These are phyloP conservation scores for Globisporangium polare DNA, from an alignment of 352 stramenopile genomes.

Conservation along the genomic window DNA sequence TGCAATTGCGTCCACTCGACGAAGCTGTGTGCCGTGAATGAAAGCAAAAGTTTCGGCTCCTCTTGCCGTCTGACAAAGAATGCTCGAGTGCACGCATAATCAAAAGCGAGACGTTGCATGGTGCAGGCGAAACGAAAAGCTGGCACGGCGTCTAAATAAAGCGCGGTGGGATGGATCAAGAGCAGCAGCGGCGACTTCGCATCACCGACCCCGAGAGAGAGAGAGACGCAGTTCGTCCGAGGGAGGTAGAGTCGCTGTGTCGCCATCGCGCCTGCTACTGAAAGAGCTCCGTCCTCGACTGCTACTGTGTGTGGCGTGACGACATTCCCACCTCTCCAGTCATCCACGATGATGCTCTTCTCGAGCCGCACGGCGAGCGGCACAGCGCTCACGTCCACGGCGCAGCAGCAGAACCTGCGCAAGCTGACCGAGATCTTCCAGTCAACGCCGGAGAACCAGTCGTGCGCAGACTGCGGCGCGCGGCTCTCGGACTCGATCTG, in stretches of 20 bases:
- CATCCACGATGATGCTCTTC: slow-evolving; percentile 37
- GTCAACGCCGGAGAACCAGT: slow-evolving; percentile 52
- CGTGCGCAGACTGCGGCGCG: slow-evolving; percentile 75
- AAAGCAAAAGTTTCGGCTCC: too few species aligned
- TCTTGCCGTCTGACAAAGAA: too few species aligned
- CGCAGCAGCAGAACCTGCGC: slow-evolving; percentile 36
- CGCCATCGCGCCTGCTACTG: not conserved
- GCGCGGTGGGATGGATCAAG: not conserved
- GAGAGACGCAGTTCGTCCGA: too few species aligned
- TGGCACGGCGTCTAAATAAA: not conserved
- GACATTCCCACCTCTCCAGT: not conserved
- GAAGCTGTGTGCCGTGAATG: too few species aligned
- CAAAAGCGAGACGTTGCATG: not conserved
- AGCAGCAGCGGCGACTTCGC: not conserved
- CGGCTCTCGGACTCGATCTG: slow-evolving; percentile 87
- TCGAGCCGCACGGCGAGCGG: slow-evolving; percentile 24
- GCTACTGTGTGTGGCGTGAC: not conserved
- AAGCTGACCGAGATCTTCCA: slow-evolving; percentile 68
- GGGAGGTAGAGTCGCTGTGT: not conserved
- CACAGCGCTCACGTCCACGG: slow-evolving; percentile 14
- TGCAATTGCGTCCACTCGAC: too few species aligned
- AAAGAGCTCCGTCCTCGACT: not conserved
- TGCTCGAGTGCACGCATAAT: not conserved
- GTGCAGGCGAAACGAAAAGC: not conserved
- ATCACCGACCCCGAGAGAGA: too few species aligned